phyloP scores from a whole-genome alignment of 129 eudicot species.

The Chrysanthemum makinoi region DNA sequence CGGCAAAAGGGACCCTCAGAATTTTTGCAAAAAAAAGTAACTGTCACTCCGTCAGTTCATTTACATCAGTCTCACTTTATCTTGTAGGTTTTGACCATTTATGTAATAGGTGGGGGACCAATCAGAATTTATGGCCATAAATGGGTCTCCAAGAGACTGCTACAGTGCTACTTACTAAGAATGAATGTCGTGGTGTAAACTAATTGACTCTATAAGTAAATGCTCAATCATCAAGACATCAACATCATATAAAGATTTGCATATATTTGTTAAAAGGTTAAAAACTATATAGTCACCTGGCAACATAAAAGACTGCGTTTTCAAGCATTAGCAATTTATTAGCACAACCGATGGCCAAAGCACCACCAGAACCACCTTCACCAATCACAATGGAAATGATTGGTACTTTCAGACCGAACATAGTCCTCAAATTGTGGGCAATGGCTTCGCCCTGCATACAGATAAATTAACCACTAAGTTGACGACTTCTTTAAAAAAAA shows the following conservation, averaged over 20 bases:
- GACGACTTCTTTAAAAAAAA: background rate
- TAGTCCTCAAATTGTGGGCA: conserved; percentile 75
- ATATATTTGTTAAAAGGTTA: background rate
- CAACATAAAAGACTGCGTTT: conserved; percentile 83
- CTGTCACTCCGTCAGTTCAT: background rate
- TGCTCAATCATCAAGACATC: background rate
- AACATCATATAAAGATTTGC: background rate
- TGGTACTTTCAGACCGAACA: conserved; percentile 92
- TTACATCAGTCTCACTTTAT: conserved; percentile 4
- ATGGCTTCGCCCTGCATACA: conserved; percentile 85
- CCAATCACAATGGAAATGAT: conserved; percentile 79
- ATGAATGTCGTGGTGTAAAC: background rate
- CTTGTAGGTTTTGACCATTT: conserved; percentile 14
- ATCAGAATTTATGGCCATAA: conserved; percentile 2
- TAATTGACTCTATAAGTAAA: background rate
- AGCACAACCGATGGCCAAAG: conserved; percentile 81
- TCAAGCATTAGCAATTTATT: conserved; percentile 79
- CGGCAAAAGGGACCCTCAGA: background rate
- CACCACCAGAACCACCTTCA: conserved; percentile 97
- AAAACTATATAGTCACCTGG: conserved; percentile 54
- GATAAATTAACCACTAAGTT: conserved; percentile 10
- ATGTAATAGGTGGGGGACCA: background rate
- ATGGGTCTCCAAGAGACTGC: conserved; percentile 12
- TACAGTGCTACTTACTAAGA: background rate
- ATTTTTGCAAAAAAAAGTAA: background rate